Conservation (phyloP, 1,284 basidiomycete genomes). For the Somion occarium region DNA sequence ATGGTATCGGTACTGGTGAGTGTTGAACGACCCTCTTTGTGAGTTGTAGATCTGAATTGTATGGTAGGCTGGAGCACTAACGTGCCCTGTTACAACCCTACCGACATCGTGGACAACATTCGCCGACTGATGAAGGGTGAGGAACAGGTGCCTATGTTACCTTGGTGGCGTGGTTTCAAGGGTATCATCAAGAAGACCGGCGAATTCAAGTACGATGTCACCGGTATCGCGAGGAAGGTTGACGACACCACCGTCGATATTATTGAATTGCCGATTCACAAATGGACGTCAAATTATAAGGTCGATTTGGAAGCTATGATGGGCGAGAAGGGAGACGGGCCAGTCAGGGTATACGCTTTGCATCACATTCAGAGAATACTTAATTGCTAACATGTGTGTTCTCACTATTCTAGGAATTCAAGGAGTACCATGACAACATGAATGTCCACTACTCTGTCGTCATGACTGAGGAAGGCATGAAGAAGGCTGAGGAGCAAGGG, state of each 20-base stretch:
- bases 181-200: slow-evolving; percentile 80
- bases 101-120: slow-evolving; percentile 87
- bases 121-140: slow-evolving; percentile 85
- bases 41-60: slow-evolving; percentile 7
- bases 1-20: slow-evolving; percentile 95
- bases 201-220: slow-evolving; percentile 87
- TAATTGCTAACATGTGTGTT: background rate
- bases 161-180: slow-evolving; percentile 97
- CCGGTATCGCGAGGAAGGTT: slow-evolving; percentile 73
- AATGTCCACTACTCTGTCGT: slow-evolving; percentile 90
- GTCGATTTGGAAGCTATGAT: slow-evolving; percentile 81
- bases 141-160: slow-evolving; percentile 81
- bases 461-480: slow-evolving; percentile 78
- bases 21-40: slow-evolving; percentile 1
- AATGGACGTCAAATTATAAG: slow-evolving; percentile 95
- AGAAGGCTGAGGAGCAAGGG: slow-evolving; percentile 88
- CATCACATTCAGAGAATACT: too few relatives aligned
- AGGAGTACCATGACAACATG: slow-evolving; percentile 92
- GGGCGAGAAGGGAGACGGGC: slow-evolving; percentile 66
- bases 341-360: slow-evolving; percentile 53
- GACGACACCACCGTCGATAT: slow-evolving; percentile 91
- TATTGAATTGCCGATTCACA: slow-evolving; percentile 92
- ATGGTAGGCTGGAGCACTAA: slow-evolving; percentile 90
- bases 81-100: slow-evolving; percentile 92
- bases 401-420: slow-evolving; percentile 69